Conservation (phyloP, 208 protist genomes). For the Acanthamoeba royreba region DNA sequence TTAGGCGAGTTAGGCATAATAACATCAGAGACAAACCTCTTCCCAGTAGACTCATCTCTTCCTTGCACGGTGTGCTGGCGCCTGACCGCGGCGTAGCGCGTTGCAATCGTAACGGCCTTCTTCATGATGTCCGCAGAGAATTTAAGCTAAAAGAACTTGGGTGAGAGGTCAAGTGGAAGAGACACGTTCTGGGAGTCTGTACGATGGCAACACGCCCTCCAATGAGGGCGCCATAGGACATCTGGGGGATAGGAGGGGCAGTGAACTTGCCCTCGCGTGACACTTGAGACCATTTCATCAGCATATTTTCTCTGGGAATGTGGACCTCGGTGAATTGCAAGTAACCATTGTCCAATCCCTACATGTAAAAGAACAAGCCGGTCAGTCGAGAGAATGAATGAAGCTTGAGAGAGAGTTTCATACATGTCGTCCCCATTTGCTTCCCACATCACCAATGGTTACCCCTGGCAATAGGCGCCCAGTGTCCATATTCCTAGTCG, state of each 20-base stretch:
- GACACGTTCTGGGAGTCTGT: too few relatives aligned
- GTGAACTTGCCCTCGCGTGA: constrained; percentile 44
- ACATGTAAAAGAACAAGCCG: background rate
- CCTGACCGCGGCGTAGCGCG: constrained; percentile 58
- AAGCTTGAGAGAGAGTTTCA: background rate
- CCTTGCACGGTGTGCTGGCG: constrained; percentile 48
- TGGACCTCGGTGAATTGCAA: constrained; percentile 61
- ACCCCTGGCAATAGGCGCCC: constrained; percentile 40
- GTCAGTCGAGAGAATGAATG: too few relatives aligned
- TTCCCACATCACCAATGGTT: constrained; percentile 62
- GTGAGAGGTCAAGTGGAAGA: too few relatives aligned
- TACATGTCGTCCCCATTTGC: constrained; percentile 56
- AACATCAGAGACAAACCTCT: background rate
- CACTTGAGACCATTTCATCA: constrained; percentile 55
- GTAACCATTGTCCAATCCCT: constrained; percentile 74
- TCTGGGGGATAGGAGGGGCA: background rate
- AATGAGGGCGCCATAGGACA: constrained; percentile 40
- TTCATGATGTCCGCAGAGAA: constrained; percentile 12
- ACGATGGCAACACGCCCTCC: constrained; percentile 21
- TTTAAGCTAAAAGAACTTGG: background rate
- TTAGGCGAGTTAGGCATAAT: too few relatives aligned
- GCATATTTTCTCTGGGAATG: constrained; percentile 59
- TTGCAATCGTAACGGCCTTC: constrained; percentile 56
- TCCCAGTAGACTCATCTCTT: background rate
- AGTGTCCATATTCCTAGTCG: background rate